These are phyloP conservation scores for Peronospora belbahrii DNA, from an alignment of 352 stramenopile species.

Conservation along the genomic window DNA sequence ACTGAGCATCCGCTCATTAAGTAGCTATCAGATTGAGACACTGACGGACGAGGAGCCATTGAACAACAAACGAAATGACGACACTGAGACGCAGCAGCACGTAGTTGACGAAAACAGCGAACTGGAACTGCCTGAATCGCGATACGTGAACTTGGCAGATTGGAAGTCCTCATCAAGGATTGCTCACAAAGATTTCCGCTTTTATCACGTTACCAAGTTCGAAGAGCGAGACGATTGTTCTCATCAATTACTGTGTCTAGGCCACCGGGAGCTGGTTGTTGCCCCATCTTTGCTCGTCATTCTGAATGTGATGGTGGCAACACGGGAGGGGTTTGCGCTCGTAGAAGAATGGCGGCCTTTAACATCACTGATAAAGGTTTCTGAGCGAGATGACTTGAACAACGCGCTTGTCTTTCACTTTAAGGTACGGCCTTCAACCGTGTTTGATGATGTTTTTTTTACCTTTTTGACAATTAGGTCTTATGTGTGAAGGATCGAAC, in stretches of 20 bases:
- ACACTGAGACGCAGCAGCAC: constrained; percentile 5
- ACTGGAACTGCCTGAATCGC: constrained; percentile 8
- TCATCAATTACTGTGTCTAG: constrained; percentile 25
- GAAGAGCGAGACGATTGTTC: constrained; percentile 18
- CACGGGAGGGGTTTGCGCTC: constrained; percentile 37
- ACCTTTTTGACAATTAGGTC: neutral
- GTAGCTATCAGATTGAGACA: constrained; percentile 15
- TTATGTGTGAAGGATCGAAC: constrained; percentile 4
- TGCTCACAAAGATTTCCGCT: constrained; percentile 37
- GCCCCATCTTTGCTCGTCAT: constrained; percentile 42
- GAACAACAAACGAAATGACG: constrained; percentile 10
- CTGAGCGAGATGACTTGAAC: constrained; percentile 39
- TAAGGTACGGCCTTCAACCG: constrained; percentile 32
- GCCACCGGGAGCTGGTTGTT: constrained; percentile 65
- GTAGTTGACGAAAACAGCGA: constrained; percentile 11
- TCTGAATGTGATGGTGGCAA: constrained; percentile 35
- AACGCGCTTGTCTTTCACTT: constrained; percentile 75
- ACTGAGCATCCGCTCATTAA: constrained; percentile 32
- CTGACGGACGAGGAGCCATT: constrained; percentile 9
- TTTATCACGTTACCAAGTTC: constrained; percentile 38
- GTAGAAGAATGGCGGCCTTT: constrained; percentile 57
- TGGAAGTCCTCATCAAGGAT: constrained; percentile 36
- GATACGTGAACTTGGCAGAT: constrained; percentile 35
- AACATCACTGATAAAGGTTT: constrained; percentile 47
- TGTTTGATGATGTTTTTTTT: neutral